phyloP scores from a whole-genome alignment of 75 land plant genomes.

The Ceratopteris richardii region DNA sequence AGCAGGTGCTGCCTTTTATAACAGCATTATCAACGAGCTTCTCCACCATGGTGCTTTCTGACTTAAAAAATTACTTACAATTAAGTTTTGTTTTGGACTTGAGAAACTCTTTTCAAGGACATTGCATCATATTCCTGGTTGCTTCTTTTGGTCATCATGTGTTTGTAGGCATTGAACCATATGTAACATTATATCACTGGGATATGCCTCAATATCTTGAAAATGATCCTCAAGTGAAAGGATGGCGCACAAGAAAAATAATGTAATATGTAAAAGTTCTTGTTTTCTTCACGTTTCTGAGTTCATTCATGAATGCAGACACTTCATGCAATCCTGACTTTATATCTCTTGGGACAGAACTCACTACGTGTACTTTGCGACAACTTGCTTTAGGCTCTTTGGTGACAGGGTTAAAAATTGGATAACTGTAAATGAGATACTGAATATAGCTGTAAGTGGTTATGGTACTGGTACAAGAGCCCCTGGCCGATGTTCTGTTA shows the following conservation, averaged over 20 bases:
- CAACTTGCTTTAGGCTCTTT: slow-evolving; percentile 24
- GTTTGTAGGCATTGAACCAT: slow-evolving; percentile 33
- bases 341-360: slow-evolving; percentile 16
- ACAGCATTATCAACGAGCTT: slow-evolving; percentile 29
- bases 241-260: slow-evolving; percentile 7
- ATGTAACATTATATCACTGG: slow-evolving; percentile 36
- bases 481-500: slow-evolving; percentile 18
- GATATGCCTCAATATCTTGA: slow-evolving; percentile 40
- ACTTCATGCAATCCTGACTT: too few species aligned
- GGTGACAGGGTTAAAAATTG: slow-evolving; percentile 40
- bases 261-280: slow-evolving; percentile 15
- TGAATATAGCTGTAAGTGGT: neutral
- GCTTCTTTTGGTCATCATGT: neutral
- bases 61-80: neutral
- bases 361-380: slow-evolving; percentile 22
- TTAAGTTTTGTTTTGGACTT: too few species aligned
- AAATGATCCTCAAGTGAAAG: slow-evolving; percentile 11
- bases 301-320: neutral
- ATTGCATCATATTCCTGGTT: neutral
- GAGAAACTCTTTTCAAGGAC: too few species aligned
- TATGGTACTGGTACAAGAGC: slow-evolving; percentile 15
- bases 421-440: slow-evolving; percentile 32
- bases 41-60: slow-evolving; percentile 10
- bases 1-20: slow-evolving; percentile 36
- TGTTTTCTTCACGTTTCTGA: neutral